phyloP scores from a whole-genome alignment of 768 basidiomycete species.

The Tricholoma saponaceum region DNA sequence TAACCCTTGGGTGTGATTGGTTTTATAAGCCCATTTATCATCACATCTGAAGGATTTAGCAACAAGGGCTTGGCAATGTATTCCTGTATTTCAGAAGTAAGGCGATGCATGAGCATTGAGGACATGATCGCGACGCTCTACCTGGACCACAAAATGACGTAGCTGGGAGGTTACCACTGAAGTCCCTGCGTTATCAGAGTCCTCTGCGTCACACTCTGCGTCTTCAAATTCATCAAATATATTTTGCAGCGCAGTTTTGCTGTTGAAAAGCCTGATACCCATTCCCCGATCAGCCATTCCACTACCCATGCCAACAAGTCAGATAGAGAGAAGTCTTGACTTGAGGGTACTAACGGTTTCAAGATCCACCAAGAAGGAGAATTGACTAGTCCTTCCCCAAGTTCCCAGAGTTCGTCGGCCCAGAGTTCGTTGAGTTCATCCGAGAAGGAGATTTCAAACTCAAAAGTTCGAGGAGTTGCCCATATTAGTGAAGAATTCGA shows the following conservation, averaged over 20 bases:
- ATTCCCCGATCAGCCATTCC: constrained; percentile 96
- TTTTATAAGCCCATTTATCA: constrained; percentile 20
- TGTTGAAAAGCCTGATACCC: constrained; percentile 89
- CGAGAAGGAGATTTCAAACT: constrained; percentile 81
- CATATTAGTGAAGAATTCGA: constrained; percentile 49
- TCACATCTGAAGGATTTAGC: constrained; percentile 58
- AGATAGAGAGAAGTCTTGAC: neutral
- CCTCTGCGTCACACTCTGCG: constrained; percentile 44
- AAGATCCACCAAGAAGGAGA: constrained; percentile 82
- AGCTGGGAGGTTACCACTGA: constrained; percentile 81
- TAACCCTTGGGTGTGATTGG: constrained; percentile 36
- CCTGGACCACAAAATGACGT: constrained; percentile 96
- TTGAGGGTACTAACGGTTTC: constrained; percentile 59
- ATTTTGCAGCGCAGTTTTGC: constrained; percentile 58
- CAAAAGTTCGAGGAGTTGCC: constrained; percentile 72
- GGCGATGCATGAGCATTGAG: neutral
- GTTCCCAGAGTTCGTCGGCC: constrained; percentile 89
- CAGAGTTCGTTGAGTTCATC: constrained; percentile 96
- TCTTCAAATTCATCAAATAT: constrained; percentile 85
- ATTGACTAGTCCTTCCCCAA: constrained; percentile 56
- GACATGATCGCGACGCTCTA: constrained; percentile 23
- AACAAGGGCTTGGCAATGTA: constrained; percentile 79
- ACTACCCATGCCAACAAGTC: constrained; percentile 21
- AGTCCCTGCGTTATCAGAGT: constrained; percentile 39
- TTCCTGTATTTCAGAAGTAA: constrained; percentile 52